phyloP scores from a whole-genome alignment of 345 rosid species.

The Gynandropsis gynandra region DNA sequence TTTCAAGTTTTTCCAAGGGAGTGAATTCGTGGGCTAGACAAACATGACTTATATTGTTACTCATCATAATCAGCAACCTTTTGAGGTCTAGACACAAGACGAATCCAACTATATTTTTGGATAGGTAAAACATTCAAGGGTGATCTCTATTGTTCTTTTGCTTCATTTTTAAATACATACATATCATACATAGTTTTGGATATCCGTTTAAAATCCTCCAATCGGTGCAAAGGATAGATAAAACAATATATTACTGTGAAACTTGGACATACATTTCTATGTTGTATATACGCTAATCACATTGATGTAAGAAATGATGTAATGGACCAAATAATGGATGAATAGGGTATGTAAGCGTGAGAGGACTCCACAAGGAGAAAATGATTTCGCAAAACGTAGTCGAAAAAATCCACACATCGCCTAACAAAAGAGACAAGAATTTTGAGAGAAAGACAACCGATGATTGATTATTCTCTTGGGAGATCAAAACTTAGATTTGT shows the following conservation, averaged over 20 bases:
- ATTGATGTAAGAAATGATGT: not conserved
- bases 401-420: constrained; percentile 31
- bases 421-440: constrained; percentile 20
- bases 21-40: constrained; percentile 29
- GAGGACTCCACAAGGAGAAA: constrained; percentile 36
- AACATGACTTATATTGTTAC: constrained; percentile 40
- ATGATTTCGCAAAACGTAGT: constrained; percentile 32
- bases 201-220: too few relatives aligned
- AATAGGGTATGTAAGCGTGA: constrained; percentile 46
- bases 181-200: not conserved
- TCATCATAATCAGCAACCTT: constrained; percentile 35
- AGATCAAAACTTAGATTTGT: too few relatives aligned
- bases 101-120: constrained; percentile 31
- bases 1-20: constrained; percentile 30
- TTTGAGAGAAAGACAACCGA: not conserved
- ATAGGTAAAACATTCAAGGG: constrained; percentile 25
- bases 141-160: not conserved
- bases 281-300: too few relatives aligned
- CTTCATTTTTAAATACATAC: not conserved
- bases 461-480: not conserved
- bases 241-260: too few relatives aligned
- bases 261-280: too few relatives aligned
- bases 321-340: not conserved
- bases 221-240: too few relatives aligned
- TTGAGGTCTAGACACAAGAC: constrained; percentile 9